Conservation (phyloP, 1,139 yeast genomes). For the Pichia sorboxylosa region DNA sequence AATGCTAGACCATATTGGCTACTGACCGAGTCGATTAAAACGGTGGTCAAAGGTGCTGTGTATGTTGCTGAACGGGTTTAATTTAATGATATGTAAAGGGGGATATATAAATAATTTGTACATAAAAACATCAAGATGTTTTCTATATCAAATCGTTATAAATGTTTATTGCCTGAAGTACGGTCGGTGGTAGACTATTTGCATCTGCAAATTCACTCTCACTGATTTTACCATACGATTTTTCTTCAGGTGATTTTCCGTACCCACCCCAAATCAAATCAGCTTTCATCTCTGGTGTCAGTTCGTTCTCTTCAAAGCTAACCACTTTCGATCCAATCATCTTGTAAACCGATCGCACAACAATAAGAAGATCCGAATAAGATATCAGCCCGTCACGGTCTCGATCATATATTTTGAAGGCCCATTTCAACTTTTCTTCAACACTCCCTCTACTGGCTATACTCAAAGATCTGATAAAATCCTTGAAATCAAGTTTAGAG, state of each 20-base stretch:
- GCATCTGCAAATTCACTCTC: constrained; percentile 78
- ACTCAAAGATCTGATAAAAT: constrained; percentile 80
- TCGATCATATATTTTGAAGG: constrained; percentile 78
- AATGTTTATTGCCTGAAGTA: constrained; percentile 63
- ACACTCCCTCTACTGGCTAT: constrained; percentile 80
- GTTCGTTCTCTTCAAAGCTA: constrained; percentile 79
- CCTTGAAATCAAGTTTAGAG: constrained; percentile 83
- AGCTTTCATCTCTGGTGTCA: constrained; percentile 82
- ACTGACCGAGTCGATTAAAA: constrained; percentile 77
- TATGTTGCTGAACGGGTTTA: constrained; percentile 68
- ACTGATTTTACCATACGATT: constrained; percentile 55
- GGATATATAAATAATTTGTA: not conserved
- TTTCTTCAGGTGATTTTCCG: constrained; percentile 49
- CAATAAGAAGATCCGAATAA: constrained; percentile 67
- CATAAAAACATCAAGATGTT: not conserved
- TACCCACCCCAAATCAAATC: constrained; percentile 52
- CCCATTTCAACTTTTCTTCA: constrained; percentile 81
- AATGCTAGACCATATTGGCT: constrained; percentile 86
- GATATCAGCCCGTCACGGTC: constrained; percentile 65
- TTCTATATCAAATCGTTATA: constrained; percentile 64
- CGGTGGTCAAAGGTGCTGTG: constrained; percentile 77
- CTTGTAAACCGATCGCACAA: constrained; percentile 76
- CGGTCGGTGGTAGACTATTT: constrained; percentile 71
- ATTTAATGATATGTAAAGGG: not conserved
- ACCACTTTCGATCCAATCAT: constrained; percentile 95